A percentile compares a stretch with the other conserved stretches of the same genome.
Evolutionary conservation across 2,329 filamentous ascomycete species (phyloP).

Genomic region (Diaporthe aspalathi): DNA sequence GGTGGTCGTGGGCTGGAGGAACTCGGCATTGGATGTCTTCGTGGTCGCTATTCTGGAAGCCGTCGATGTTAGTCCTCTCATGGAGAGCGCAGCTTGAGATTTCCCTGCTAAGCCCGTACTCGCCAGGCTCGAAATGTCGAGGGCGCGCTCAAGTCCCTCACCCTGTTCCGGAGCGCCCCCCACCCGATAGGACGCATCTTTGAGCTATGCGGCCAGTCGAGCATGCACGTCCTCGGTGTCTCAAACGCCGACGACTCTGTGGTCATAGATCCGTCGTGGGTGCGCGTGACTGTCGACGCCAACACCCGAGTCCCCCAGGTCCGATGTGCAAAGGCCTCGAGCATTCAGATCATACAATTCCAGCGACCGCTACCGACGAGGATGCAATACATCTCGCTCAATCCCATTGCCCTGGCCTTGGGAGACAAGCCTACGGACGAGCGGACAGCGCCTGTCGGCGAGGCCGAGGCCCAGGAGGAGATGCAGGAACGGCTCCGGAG

Average conservation of each 20-base stretch:
- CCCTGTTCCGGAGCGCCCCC: conserved; percentile 83
- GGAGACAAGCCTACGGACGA: conserved; percentile 71
- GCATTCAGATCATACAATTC: conserved; percentile 89
- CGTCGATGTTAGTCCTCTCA: conserved; percentile 76
- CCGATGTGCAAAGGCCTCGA: conserved; percentile 76
- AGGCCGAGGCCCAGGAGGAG: conserved; percentile 79
- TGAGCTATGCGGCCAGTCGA: conserved; percentile 83
- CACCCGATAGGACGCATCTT: conserved; percentile 85
- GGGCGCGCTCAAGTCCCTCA: conserved; percentile 84
- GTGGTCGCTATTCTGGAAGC: conserved; percentile 91
- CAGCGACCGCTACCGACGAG: conserved; percentile 84
- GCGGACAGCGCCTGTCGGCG: conserved; percentile 52
- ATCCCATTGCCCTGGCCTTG: conserved; percentile 88
- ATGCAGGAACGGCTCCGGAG: conserved; percentile 68
- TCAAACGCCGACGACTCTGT: conserved; percentile 72
- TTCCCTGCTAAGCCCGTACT: conserved; percentile 45
- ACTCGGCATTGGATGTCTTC: conserved; percentile 89
- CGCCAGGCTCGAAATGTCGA: conserved; percentile 82
- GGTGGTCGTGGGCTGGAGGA: conserved; percentile 94
- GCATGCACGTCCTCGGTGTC: conserved; percentile 87
- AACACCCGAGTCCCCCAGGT: conserved; percentile 74
- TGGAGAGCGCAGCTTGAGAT: conserved; percentile 2
- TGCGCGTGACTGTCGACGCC: conserved; percentile 69
- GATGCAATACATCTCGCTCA: conserved; percentile 97
- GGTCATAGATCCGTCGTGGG: conserved; percentile 75